Evolutionary conservation across 1,284 basidiomycete genomes (phyloP).

Genomic region (Schizopora paradoxa): DNA sequence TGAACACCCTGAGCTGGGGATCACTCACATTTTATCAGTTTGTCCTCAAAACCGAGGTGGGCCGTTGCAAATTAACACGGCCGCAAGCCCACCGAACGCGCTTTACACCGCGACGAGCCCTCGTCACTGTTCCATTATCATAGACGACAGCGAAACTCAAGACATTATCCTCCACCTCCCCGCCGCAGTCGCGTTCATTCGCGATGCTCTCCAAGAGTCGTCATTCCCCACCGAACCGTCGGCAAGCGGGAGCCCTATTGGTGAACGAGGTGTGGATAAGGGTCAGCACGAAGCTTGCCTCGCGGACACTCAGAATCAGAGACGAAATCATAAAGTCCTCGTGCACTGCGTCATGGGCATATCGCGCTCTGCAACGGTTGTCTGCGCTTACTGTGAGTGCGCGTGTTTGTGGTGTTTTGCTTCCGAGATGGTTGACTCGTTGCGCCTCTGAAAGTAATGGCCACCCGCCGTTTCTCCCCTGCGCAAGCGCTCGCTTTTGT

Average conservation of each 20-base stretch:
- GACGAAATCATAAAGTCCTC: conserved; percentile 46
- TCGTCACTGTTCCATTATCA: conserved; percentile 42
- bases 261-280: not conserved
- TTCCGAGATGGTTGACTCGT: conserved; percentile 7
- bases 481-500: conserved; percentile 43
- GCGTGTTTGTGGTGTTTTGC: not conserved
- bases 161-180: conserved; percentile 55
- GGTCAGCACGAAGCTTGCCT: too few species aligned
- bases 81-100: not conserved
- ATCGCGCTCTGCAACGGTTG: conserved; percentile 61
- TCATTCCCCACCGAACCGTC: too few species aligned
- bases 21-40: conserved; percentile 57
- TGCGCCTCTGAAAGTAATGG: conserved; percentile 43
- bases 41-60: conserved; percentile 44
- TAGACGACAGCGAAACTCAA: conserved; percentile 56
- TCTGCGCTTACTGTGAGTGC: conserved; percentile 56
- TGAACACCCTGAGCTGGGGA: conserved; percentile 35
- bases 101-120: conserved; percentile 10
- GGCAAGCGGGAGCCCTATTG: not conserved
- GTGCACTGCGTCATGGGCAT: conserved; percentile 77
- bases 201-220: conserved; percentile 36
- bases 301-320: too few species aligned
- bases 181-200: conserved; percentile 48
- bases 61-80: conserved; percentile 1
- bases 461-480: conserved; percentile 37